A percentile compares a stretch with the other conserved stretches of the same genome.
Conservation (phyloP, 805 yeast species). For the Candida boleticola region DNA sequence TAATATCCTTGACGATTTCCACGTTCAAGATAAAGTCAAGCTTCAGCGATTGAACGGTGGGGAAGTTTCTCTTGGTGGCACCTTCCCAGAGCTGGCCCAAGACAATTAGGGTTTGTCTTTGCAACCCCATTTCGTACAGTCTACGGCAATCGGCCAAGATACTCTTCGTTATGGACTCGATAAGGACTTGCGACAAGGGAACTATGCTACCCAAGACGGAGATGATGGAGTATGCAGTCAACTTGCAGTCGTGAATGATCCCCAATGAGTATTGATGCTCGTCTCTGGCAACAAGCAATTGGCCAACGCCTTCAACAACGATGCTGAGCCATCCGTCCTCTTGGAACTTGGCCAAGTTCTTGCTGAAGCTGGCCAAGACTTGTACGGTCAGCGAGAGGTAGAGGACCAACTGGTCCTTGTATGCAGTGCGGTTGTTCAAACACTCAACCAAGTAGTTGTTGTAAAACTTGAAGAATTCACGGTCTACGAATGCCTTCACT, state of each 20-base stretch:
- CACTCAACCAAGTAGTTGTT: slow-evolving; percentile 51
- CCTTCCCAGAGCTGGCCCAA: slow-evolving; percentile 42
- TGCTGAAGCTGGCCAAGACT: slow-evolving; percentile 61
- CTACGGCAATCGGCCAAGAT: slow-evolving; percentile 21
- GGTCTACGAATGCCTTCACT: slow-evolving; percentile 67
- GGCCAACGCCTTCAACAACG: slow-evolving; percentile 57
- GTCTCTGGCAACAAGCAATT: slow-evolving; percentile 43
- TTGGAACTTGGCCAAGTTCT: slow-evolving; percentile 42
- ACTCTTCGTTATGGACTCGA: slow-evolving; percentile 31
- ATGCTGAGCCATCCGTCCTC: slow-evolving; percentile 48
- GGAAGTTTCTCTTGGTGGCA: background rate
- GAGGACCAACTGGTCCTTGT: slow-evolving; percentile 72
- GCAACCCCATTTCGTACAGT: slow-evolving; percentile 15
- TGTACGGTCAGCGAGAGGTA: slow-evolving; percentile 72
- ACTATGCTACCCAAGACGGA: slow-evolving; percentile 75
- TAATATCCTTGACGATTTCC: background rate
- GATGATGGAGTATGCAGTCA: slow-evolving; percentile 79
- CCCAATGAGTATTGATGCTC: slow-evolving; percentile 17
- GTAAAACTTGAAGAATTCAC: slow-evolving; percentile 65
- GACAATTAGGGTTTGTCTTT: slow-evolving; percentile 35
- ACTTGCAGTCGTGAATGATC: slow-evolving; percentile 55
- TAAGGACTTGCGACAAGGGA: slow-evolving; percentile 44
- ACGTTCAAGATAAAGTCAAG: background rate
- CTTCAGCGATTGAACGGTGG: background rate
- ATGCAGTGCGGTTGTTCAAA: slow-evolving; percentile 54